Evolutionary conservation across 2,329 filamentous ascomycete species (phyloP).

Genomic region (Tolypocladium nubicola): DNA sequence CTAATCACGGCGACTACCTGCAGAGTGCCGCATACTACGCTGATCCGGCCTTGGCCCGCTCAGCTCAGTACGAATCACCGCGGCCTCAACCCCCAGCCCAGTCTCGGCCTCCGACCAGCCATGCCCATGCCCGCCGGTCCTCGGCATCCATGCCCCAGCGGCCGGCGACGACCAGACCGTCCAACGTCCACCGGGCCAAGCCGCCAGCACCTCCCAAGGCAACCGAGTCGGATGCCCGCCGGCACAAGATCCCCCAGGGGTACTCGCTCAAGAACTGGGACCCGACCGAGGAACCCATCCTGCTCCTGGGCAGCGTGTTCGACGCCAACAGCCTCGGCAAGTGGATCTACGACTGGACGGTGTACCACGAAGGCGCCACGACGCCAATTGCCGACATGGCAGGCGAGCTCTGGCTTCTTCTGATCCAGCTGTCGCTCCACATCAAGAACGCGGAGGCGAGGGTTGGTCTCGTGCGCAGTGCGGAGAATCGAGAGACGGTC

Average conservation of each 20-base stretch:
- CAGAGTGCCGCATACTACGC: slow-evolving; percentile 32
- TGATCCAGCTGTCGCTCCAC: slow-evolving; percentile 90
- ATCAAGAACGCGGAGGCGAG: slow-evolving; percentile 82
- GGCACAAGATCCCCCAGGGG: slow-evolving; percentile 70
- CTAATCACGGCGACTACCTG: slow-evolving; percentile 47
- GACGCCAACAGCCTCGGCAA: slow-evolving; percentile 96
- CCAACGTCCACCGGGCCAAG: slow-evolving; percentile 13
- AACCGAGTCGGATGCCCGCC: slow-evolving; percentile 48
- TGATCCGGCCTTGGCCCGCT: slow-evolving; percentile 24
- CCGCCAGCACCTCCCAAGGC: slow-evolving; percentile 32
- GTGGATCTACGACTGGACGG: slow-evolving; percentile 99
- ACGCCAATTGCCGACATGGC: slow-evolving; percentile 84
- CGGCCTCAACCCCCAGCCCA: slow-evolving; percentile 25
- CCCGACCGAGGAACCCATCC: slow-evolving; percentile 83
- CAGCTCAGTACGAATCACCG: slow-evolving; percentile 29
- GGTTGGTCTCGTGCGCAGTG: slow-evolving; percentile 58
- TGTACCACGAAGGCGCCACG: slow-evolving; percentile 73
- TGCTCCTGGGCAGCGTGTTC: slow-evolving; percentile 89
- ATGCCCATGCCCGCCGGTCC: slow-evolving; percentile 32
- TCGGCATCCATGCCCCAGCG: slow-evolving; percentile 41
- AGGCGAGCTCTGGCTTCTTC: slow-evolving; percentile 86
- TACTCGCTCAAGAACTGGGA: slow-evolving; percentile 99
- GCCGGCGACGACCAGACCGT: slow-evolving; percentile 40
- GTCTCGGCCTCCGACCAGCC: slow-evolving; percentile 29
- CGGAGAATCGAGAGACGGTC: slow-evolving; percentile 68